Evolutionary conservation across 1,284 basidiomycete genomes (phyloP).

Genomic region (Trichosporon sp.): DNA sequence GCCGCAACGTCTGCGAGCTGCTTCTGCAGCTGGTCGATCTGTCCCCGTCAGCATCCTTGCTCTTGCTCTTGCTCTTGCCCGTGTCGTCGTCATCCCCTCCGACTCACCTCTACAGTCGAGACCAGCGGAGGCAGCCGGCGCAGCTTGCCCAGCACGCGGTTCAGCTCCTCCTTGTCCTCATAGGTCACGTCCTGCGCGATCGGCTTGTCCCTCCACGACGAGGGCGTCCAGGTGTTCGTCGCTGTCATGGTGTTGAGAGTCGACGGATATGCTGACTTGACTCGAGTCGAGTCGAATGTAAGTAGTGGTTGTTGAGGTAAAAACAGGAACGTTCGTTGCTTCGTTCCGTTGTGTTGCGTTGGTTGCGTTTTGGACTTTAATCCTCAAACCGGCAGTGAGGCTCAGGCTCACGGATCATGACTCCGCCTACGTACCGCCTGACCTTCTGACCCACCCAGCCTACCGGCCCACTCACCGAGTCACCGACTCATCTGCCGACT

Average conservation of each 20-base stretch:
- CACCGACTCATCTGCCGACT: no score
- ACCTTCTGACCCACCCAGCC: background rate
- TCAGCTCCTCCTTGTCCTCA: constrained; percentile 44
- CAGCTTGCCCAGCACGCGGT: constrained; percentile 71
- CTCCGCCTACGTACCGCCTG: no score
- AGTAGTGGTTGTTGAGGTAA: background rate
- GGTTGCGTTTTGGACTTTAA: background rate
- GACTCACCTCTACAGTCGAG: constrained; percentile 75
- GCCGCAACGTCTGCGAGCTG: constrained; percentile 73
- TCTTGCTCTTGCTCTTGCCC: no score
- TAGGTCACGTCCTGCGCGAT: constrained; percentile 58
- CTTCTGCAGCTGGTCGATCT: constrained; percentile 80
- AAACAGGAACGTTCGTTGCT: background rate
- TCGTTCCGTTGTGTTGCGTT: no score
- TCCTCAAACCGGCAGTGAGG: no score
- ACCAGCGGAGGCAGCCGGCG: constrained; percentile 75
- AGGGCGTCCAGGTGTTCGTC: constrained; percentile 51
- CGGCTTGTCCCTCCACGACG: constrained; percentile 60
- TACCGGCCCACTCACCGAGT: background rate
- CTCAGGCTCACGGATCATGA: no score
- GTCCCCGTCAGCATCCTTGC: no score
- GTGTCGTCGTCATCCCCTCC: background rate
- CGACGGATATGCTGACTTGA: background rate
- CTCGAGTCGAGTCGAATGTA: background rate
- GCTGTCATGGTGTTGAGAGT: constrained; percentile 5